Base-by-base conservation (phyloP, 192 early-diverging fungal genomes). In the Coemansia sp. region DNA sequence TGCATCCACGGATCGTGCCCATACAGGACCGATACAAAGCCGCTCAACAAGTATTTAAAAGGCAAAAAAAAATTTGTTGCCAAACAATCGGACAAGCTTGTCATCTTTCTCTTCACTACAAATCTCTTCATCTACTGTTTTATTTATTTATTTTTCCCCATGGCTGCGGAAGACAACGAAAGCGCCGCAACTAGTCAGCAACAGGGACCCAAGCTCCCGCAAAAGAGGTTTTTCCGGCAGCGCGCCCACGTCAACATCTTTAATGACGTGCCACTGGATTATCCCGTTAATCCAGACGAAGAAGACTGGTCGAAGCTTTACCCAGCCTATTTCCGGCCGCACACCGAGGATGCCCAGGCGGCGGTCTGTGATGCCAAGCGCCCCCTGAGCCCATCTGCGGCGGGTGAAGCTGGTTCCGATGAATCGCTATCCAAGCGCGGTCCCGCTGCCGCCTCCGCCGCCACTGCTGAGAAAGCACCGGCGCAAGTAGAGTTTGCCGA, bases 221-320 rank as follows among this genome's bases (percentile, higher is more conserved):
- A 94, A 86, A 94, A 99, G 86, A 90, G 91, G 65, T 94, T 84
- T 71, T 92, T 88, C 69, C 83, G 90, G 25, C 90, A 93, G 74
- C 91, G 97, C 55, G 98, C 98, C 11, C 98, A 99, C 70, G 94
- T 95, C 60, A 99, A 99, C 71, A 90, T 93, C 4, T 98, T 99
- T 74, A 95, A 94, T 27, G 98, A 99, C 77, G 94, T 98, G 75
- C 85, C 89, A 7, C 85, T 98, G 50, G 91, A 93, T 58, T 98
- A 98, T 87, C 94, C 86, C 75, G 87, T 87, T 32, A 77, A 79
- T 32, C 98, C 98, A 25, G 80, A 85, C 36, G 83, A 89, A 29
- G 93, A 92, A 82, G 94, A 97, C 78, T 97, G 96, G 95, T 91
- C 93, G 11, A 85, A 83, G 63, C 89, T 92, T 77, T 99, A 90